Conservation (phyloP, 108 stramenopile species). For the Fistulifera solaris region DNA sequence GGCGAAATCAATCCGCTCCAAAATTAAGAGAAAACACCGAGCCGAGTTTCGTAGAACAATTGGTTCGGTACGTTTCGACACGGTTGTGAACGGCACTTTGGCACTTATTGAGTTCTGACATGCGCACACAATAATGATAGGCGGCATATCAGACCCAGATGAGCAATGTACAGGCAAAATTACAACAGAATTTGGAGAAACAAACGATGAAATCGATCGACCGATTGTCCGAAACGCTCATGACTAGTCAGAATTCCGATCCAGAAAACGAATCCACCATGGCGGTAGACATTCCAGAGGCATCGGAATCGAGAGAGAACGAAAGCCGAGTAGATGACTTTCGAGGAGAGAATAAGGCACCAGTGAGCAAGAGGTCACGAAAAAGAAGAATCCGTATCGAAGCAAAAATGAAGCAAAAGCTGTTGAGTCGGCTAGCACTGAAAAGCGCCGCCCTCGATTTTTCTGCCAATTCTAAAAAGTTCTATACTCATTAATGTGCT, state of each 20-base stretch:
- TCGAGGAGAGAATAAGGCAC: slow-evolving; percentile 10
- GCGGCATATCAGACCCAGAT: slow-evolving; percentile 49
- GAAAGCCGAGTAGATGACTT: neutral
- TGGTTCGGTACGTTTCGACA: slow-evolving; percentile 46
- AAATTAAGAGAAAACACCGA: slow-evolving; percentile 66
- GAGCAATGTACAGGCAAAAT: slow-evolving; percentile 49
- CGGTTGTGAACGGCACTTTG: neutral
- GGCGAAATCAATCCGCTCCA: slow-evolving; percentile 80
- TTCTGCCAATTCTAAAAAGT: slow-evolving; percentile 15
- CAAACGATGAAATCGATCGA: slow-evolving; percentile 51
- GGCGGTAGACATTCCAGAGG: neutral
- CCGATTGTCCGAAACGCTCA: slow-evolving; percentile 46
- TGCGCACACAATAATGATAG: slow-evolving; percentile 15
- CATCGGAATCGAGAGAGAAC: neutral
- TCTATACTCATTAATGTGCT: neutral
- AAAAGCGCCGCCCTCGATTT: slow-evolving; percentile 3
- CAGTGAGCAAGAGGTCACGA: neutral
- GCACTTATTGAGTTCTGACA: neutral
- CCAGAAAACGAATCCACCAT: neutral
- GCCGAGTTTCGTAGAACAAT: slow-evolving; percentile 73
- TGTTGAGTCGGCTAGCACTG: neutral
- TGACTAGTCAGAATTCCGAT: neutral
- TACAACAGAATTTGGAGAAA: slow-evolving; percentile 33
- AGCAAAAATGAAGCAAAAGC: neutral
- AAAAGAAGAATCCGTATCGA: neutral